A percentile compares a stretch with the other conserved stretches of the same genome.
Conservation (phyloP, 257 asterid genomes). For the Solanum habrochaites region DNA sequence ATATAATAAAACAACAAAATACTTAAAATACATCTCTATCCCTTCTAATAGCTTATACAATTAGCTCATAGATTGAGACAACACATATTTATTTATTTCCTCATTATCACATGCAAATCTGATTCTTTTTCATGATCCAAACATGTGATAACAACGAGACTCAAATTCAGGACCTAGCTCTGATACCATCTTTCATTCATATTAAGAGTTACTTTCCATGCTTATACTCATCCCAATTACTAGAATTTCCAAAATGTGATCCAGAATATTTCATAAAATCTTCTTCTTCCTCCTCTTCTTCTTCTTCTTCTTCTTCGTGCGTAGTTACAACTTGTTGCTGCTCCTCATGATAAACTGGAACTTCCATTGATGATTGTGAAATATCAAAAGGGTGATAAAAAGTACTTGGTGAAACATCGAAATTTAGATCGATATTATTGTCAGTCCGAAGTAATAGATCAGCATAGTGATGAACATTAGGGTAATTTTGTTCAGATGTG, state of each 20-base stretch:
- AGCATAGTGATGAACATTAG: constrained; percentile 19
- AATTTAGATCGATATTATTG: background rate
- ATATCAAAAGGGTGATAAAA: background rate
- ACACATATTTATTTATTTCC: background rate
- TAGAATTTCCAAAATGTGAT: background rate
- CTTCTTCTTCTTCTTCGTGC: background rate
- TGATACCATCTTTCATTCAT: background rate
- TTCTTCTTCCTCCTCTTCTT: background rate
- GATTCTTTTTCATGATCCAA: background rate
- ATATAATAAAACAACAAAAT: background rate
- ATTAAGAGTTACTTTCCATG: background rate
- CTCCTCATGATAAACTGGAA: background rate
- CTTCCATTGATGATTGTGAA: background rate
- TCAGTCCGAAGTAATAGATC: constrained; percentile 19
- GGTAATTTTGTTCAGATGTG: background rate
- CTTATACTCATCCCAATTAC: background rate
- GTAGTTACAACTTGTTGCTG: background rate
- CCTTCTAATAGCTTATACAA: background rate
- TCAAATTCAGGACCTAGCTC: background rate
- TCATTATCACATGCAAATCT: background rate
- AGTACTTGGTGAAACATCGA: background rate
- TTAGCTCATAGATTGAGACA: background rate
- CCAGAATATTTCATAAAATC: background rate
- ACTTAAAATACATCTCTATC: background rate
- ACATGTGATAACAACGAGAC: accelerated